A percentile compares a stretch with the other conserved stretches of the same genome.
These are phyloP conservation scores for Epichloe festucae DNA, from an alignment of 2,329 filamentous ascomycete genomes.

Conservation along the genomic window DNA sequence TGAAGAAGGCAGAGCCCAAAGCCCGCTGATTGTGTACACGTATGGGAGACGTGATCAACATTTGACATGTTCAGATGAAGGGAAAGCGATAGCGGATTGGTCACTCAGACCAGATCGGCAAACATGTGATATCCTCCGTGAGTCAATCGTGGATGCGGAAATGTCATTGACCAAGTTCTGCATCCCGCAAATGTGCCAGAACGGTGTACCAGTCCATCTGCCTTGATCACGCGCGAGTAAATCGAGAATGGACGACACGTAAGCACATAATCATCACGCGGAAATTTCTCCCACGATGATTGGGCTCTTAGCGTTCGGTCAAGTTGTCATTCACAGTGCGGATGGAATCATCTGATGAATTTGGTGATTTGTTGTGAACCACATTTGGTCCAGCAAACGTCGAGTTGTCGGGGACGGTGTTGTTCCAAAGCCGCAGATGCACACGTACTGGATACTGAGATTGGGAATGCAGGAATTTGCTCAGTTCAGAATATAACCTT, in stretches of 20 bases:
- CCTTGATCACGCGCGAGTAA: neutral
- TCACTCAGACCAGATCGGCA: neutral
- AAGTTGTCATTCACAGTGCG: neutral
- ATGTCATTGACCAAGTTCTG: neutral
- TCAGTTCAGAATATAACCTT: neutral
- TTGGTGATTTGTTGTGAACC: neutral
- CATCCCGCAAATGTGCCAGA: neutral
- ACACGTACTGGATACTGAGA: neutral
- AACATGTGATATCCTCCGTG: neutral
- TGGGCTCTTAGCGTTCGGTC: neutral
- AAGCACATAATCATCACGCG: neutral
- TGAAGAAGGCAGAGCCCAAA: neutral
- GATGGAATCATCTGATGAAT: neutral
- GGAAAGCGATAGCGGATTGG: neutral
- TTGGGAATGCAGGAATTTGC: neutral
- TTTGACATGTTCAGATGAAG: neutral
- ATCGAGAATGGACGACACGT: neutral
- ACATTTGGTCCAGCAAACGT: neutral
- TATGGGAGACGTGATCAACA: neutral
- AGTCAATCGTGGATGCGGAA: neutral
- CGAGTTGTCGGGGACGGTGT: neutral
- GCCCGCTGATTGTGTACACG: neutral
- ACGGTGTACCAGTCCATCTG: neutral
- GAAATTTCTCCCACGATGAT: neutral
- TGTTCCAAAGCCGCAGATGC: neutral